Evolutionary conservation across 306 rosid species (phyloP), one percentile per base, ranked within the genome.

Genomic region (Pyrus communis): DNA sequence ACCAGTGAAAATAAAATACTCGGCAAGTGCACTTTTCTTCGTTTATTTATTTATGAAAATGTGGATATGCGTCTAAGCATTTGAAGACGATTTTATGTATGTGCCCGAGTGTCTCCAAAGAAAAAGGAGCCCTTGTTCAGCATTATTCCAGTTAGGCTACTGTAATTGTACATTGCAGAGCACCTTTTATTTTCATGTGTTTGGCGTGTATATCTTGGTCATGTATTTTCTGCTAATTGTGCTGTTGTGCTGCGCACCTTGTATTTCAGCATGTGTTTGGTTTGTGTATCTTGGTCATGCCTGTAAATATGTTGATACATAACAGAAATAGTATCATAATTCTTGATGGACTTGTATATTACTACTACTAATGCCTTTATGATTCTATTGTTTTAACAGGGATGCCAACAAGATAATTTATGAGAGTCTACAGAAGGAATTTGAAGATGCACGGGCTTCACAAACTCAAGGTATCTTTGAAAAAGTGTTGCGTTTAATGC

Each of bases 341-440:
- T 70, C 12, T 43, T 1, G 58, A 2, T 71, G 18, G 27, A 22
- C 28, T 4, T n/a, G 21, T 49, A 65, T 28, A n/a, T 17, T 60
- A 68, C 45, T 33, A 21, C 23, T 46, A 15, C 60, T 70, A n/a
- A 71, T 46, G 40, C 33, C 72, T 58, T 22, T 46, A 22, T 74
- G 31, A 69, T 19, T 60, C 31, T 46, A 62, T 55, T 69, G n/a
- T 35, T 73, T 73, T 74, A 60, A 79, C 68, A 92, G 99, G 88
- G 99, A 95, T 87, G 88, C 98, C 40, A 97, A 95, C 88, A 95
- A 92, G 87, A 86, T 82, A 82, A 80, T 89, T 76, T 83, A 84
- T 77, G 96, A 92, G 81, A 93, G 89, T 73, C 88, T 95, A 67
- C 91, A 83, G 72, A 95, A 82, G 80, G 99, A 95, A 76, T 91